phyloP scores from a whole-genome alignment of 495 filamentous ascomycete genomes.

The Bacidia gigantensis region DNA sequence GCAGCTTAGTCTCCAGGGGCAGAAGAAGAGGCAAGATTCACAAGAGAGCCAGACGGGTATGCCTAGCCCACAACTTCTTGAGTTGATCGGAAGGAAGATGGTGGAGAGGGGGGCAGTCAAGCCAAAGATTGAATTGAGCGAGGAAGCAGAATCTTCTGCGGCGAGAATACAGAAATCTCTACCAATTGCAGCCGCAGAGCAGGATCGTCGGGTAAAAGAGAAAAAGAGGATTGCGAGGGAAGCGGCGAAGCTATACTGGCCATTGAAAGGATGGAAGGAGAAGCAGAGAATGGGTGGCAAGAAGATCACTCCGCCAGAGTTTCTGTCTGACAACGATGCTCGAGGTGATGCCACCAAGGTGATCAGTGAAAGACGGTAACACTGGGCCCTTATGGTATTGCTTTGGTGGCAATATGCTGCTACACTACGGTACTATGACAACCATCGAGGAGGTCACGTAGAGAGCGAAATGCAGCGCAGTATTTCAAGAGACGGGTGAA shows the following conservation, averaged over 20 bases:
- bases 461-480: too few relatives aligned
- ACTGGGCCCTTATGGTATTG: too few relatives aligned
- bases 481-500: too few relatives aligned
- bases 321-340: neutral
- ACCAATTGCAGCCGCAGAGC: slow-evolving; percentile 2
- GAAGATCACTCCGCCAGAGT: neutral
- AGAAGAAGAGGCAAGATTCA: neutral
- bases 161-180: neutral
- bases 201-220: neutral
- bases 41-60: slow-evolving; percentile 1
- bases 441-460: too few relatives aligned
- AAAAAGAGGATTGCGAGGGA: neutral
- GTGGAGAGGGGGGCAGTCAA: slow-evolving; percentile 28
- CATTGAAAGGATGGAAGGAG: slow-evolving; percentile 24
- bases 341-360: too few relatives aligned
- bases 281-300: slow-evolving; percentile 18
- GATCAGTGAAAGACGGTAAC: too few relatives aligned
- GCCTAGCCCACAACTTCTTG: slow-evolving; percentile 1
- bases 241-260: slow-evolving; percentile 21
- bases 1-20: slow-evolving; percentile 18
- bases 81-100: slow-evolving; percentile 21
- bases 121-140: slow-evolving; percentile 31
- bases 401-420: too few relatives aligned
- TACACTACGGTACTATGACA: too few relatives aligned
- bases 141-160: slow-evolving; percentile 11